Evolutionary conservation across 1,284 basidiomycete species (phyloP).

Genomic region (Coriolopsis trogii): DNA sequence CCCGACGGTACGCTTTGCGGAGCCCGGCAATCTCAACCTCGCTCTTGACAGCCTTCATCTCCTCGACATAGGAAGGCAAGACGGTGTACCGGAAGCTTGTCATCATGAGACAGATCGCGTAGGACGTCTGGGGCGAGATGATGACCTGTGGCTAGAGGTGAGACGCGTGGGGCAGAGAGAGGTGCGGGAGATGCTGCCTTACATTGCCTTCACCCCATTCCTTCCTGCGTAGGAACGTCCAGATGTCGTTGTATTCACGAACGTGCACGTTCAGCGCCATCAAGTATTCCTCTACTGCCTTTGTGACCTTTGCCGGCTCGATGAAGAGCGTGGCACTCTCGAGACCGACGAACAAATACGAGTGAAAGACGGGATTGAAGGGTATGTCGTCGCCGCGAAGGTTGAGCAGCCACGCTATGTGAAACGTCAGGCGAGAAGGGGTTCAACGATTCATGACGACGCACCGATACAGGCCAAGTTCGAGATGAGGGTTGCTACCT

Average conservation of each 20-base stretch:
- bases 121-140: slow-evolving; percentile 71
- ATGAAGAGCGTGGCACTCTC: slow-evolving; percentile 69
- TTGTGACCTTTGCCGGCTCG: slow-evolving; percentile 60
- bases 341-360: slow-evolving; percentile 77
- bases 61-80: slow-evolving; percentile 68
- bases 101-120: slow-evolving; percentile 80
- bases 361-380: slow-evolving; percentile 86
- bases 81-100: slow-evolving; percentile 78
- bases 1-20: slow-evolving; percentile 84
- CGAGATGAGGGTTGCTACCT: slow-evolving; percentile 68
- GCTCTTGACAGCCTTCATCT: slow-evolving; percentile 90
- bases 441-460: slow-evolving; percentile 23
- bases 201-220: slow-evolving; percentile 80
- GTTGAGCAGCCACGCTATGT: slow-evolving; percentile 82
- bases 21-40: slow-evolving; percentile 82
- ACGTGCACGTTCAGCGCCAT: slow-evolving; percentile 59
- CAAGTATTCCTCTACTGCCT: slow-evolving; percentile 61
- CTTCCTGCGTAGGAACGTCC: slow-evolving; percentile 73
- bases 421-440: too few species aligned
- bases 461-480: slow-evolving; percentile 65
- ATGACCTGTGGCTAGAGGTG: slow-evolving; percentile 48
- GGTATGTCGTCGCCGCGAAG: slow-evolving; percentile 87
- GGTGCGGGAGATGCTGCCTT: slow-evolving; percentile 17
- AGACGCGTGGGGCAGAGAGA: neutral
- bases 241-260: slow-evolving; percentile 79